Evolutionary conservation across 495 filamentous ascomycete species (phyloP), one percentile per base, ranked within the genome.

Genomic region (Parathielavia appendiculata): DNA sequence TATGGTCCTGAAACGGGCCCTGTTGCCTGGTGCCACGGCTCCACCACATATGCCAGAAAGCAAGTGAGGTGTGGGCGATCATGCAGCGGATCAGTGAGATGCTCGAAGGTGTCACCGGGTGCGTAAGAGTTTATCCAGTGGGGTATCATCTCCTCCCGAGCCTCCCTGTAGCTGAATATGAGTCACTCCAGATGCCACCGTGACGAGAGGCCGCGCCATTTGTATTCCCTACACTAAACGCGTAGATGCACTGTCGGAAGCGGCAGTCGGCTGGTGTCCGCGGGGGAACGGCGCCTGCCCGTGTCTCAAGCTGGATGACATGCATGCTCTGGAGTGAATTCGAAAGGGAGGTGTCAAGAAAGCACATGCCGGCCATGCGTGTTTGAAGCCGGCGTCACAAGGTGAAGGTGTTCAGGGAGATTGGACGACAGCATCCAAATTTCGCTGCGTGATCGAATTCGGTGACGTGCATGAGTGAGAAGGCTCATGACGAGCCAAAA

Each of bases 401-500:
- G 10, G 22, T 17, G 22, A 22, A 50, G 36, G 45, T 7, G 17
- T 14, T 39, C 17, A 1, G 41, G 30, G 53, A 47, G 17, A 46
- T 44, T 6, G 26, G 3, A 30, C 26, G 26, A 30, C 26, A 30
- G n/a, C n/a, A 30, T 6, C 6, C 26, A 3, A 6, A 3, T 30
- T 30, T 30, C 26, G 6, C 6, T 30, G 26, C 26, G 17, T 9
- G 19, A 11, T 2, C 12, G 40, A 23, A 9, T n/a, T n/a, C 5
- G 36, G 14, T 40, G 22, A 19, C 52, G 44, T 49, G 26, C 26
- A 30, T 26, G n/a, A 17, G 20, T n/a, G 20, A 4, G 12, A 16
- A 17, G 14, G 23, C 7, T 30, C 58, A 65, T 52, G 57, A 61
- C 10, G 64, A 64, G 9, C 64, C 63, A 64, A 86, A 84, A 48